Percentiles rank a stretch among this genome's conserved stretches.
Conservation (phyloP, 495 filamentous ascomycete species). For the Penicillium nucicola region DNA sequence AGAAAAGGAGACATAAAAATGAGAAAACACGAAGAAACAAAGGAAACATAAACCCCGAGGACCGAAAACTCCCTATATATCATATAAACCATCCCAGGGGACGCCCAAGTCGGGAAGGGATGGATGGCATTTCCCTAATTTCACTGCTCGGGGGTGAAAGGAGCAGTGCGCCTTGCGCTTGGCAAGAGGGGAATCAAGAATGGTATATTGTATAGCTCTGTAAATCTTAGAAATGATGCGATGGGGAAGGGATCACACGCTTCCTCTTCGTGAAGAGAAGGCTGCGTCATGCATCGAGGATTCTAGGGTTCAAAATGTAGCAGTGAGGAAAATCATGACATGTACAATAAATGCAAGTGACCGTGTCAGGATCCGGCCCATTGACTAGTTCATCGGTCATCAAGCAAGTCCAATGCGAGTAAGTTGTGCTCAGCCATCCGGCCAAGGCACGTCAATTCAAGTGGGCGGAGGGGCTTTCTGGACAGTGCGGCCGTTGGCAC, state of each 20-base stretch:
- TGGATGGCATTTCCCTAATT: background rate
- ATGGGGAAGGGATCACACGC: constrained; percentile 4
- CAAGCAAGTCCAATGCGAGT: background rate
- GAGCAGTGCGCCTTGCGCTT: background rate
- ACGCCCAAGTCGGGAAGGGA: background rate
- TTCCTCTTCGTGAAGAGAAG: background rate
- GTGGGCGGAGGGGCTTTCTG: constrained; percentile 27
- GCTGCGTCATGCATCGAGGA: constrained; percentile 8
- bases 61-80: background rate
- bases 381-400: background rate
- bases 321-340: constrained; percentile 11
- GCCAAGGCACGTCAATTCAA: background rate
- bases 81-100: background rate
- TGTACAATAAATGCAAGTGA: constrained; percentile 20
- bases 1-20: too few species aligned
- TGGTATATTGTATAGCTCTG: background rate
- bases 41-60: constrained; percentile 2
- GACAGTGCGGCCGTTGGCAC: constrained; percentile 42
- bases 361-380: background rate
- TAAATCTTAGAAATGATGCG: background rate
- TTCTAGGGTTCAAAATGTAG: constrained; percentile 10
- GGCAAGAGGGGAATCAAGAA: background rate
- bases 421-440: background rate
- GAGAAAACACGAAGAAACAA: background rate
- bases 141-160: background rate